A percentile compares a stretch with the other conserved stretches of the same genome.
These are phyloP conservation scores for Dinochytrium kinnereticum DNA, from an alignment of 371 early-diverging fungal species.

Conservation along the genomic window DNA sequence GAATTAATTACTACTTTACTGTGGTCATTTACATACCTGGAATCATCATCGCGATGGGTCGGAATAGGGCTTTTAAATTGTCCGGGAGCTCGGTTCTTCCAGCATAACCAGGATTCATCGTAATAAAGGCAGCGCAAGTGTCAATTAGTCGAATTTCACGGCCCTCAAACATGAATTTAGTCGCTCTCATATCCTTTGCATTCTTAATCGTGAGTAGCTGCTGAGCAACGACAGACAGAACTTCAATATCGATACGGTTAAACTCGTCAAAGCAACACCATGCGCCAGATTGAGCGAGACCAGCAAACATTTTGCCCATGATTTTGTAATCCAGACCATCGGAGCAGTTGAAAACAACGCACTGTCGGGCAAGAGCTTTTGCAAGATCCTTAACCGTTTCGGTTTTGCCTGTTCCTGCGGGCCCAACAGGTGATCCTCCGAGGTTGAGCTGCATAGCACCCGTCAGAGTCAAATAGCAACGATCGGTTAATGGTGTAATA, in stretches of 20 bases:
- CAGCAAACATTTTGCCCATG: conserved; percentile 70
- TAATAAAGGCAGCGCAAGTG: conserved; percentile 66
- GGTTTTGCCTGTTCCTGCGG: conserved; percentile 68
- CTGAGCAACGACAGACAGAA: conserved; percentile 66
- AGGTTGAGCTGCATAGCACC: conserved; percentile 63
- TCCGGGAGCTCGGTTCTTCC: conserved; percentile 67
- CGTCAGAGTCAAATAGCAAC: conserved; percentile 62
- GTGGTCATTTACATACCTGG: conserved; percentile 42
- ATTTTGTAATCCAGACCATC: conserved; percentile 66
- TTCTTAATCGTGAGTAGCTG: conserved; percentile 63
- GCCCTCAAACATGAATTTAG: conserved; percentile 62
- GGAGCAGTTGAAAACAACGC: conserved; percentile 70
- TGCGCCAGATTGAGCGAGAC: conserved; percentile 60
- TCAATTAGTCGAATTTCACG: conserved; percentile 63
- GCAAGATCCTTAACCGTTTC: conserved; percentile 68
- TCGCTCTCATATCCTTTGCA: conserved; percentile 59
- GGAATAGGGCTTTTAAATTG: conserved; percentile 63
- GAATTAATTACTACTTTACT: neutral
- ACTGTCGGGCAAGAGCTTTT: conserved; percentile 61
- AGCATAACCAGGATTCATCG: conserved; percentile 64
- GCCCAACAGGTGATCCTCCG: conserved; percentile 63
- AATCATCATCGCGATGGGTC: conserved; percentile 71
- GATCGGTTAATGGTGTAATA: conserved; percentile 63
- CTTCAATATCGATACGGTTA: conserved; percentile 67
- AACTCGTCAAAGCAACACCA: conserved; percentile 74